A percentile compares a stretch with the other conserved stretches of the same genome.
Evolutionary conservation across 2,329 filamentous ascomycete species (phyloP).

Genomic region (Hymenoscyphus albidus): DNA sequence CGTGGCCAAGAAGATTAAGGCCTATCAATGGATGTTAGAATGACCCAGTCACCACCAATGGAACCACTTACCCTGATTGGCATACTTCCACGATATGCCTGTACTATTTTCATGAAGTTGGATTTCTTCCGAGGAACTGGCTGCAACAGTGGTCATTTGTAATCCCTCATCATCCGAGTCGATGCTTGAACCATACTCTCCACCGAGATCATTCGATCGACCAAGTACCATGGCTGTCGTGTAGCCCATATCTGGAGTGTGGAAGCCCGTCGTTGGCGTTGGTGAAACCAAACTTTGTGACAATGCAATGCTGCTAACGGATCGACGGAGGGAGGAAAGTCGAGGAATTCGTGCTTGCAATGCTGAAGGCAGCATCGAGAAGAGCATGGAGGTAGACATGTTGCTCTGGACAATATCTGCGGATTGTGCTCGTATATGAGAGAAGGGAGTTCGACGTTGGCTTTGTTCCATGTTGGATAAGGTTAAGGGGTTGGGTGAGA

Average conservation of each 20-base stretch:
- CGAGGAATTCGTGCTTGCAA: constrained; percentile 49
- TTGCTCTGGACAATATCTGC: constrained; percentile 14
- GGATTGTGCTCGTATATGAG: constrained; percentile 5
- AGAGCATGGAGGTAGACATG: constrained; percentile 43
- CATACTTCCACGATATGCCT: constrained; percentile 49
- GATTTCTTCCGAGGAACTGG: constrained; percentile 8
- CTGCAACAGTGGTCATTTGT: background rate
- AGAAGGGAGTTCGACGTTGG: background rate
- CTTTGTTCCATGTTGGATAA: constrained; percentile 8
- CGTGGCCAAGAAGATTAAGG: constrained; percentile 43
- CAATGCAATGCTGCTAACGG: constrained; percentile 34
- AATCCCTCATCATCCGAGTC: constrained; percentile 23
- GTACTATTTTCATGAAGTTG: constrained; percentile 28
- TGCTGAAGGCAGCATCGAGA: constrained; percentile 50
- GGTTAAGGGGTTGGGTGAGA: background rate
- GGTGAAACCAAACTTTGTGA: constrained; percentile 23
- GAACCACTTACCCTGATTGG: constrained; percentile 42
- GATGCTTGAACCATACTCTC: constrained; percentile 16
- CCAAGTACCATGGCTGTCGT: constrained; percentile 26
- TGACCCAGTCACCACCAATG: background rate
- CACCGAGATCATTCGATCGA: constrained; percentile 9
- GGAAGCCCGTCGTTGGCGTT: constrained; percentile 31
- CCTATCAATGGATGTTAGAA: constrained; percentile 34
- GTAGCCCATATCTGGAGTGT: constrained; percentile 27
- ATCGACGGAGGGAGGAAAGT: constrained; percentile 46